Percentiles rank a stretch among this genome's conserved stretches.
These are phyloP conservation scores for Xeromyces bisporus DNA, from an alignment of 495 filamentous ascomycete genomes.

Conservation along the genomic window DNA sequence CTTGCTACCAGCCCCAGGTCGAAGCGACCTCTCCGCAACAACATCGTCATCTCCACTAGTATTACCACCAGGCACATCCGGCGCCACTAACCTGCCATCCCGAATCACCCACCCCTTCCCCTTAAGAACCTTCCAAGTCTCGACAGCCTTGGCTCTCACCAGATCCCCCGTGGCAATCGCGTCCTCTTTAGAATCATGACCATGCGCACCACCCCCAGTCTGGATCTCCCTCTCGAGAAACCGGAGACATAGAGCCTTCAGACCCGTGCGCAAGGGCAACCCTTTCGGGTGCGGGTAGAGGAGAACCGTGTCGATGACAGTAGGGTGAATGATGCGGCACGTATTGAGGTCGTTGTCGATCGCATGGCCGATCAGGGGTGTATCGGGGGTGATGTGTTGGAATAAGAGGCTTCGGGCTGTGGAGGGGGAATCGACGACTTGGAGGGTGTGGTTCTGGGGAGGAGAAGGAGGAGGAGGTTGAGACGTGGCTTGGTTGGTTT, in stretches of 20 bases:
- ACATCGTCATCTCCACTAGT: slow-evolving; percentile 2
- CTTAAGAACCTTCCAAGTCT: slow-evolving; percentile 48
- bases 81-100: slow-evolving; percentile 34
- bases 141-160: slow-evolving; percentile 46
- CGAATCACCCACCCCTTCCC: slow-evolving; percentile 44
- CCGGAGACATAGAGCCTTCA: slow-evolving; percentile 48
- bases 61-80: slow-evolving; percentile 10
- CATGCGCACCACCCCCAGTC: slow-evolving; percentile 45
- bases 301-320: slow-evolving; percentile 70
- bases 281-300: slow-evolving; percentile 64
- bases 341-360: slow-evolving; percentile 90
- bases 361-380: slow-evolving; percentile 79
- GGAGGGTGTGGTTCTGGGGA: too few species aligned
- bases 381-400: slow-evolving; percentile 48
- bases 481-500: slow-evolving; percentile 1
- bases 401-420: slow-evolving; percentile 60
- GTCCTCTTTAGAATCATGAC: slow-evolving; percentile 84
- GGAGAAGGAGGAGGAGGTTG: too few species aligned
- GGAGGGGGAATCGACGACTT: slow-evolving; percentile 51
- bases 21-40: slow-evolving; percentile 4
- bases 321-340: slow-evolving; percentile 65
- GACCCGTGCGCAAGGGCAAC: slow-evolving; percentile 56
- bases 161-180: slow-evolving; percentile 75
- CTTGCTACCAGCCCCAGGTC: slow-evolving; percentile 12
- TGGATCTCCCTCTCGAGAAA: slow-evolving; percentile 64